Evolutionary conservation across 768 basidiomycete species (phyloP).

Genomic region (Crepidotus variabilis): DNA sequence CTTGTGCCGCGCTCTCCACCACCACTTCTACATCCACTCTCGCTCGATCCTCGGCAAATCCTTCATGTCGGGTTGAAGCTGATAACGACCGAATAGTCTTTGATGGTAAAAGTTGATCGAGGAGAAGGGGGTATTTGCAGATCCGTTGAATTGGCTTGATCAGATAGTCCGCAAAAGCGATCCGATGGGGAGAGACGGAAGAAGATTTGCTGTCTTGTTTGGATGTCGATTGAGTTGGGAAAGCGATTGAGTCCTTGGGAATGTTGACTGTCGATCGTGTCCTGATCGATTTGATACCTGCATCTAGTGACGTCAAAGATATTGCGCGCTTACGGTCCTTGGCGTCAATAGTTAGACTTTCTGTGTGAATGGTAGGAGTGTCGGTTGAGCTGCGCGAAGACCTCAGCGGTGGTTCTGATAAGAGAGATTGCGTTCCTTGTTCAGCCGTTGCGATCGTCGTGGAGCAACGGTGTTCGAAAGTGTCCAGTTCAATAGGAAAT

Average conservation of each 20-base stretch:
- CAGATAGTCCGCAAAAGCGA: constrained; percentile 81
- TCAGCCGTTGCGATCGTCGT: constrained; percentile 40
- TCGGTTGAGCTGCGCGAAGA: constrained; percentile 15
- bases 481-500: constrained; percentile 72
- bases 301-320: constrained; percentile 51
- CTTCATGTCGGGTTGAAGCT: constrained; percentile 8
- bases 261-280: too few species aligned
- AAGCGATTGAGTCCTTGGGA: too few species aligned
- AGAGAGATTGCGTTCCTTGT: constrained; percentile 13
- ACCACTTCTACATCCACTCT: constrained; percentile 37
- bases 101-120: constrained; percentile 60
- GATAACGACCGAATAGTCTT: constrained; percentile 25
- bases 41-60: constrained; percentile 3
- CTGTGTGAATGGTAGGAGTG: constrained; percentile 11
- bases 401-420: constrained; percentile 20
- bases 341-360: constrained; percentile 10
- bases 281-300: constrained; percentile 4
- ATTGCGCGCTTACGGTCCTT: constrained; percentile 37
- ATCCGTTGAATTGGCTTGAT: constrained; percentile 97
- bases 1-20: constrained; percentile 53
- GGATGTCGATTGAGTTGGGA: too few species aligned
- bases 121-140: constrained; percentile 90
- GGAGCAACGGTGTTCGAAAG: constrained; percentile 75
- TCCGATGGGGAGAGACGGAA: constrained; percentile 28
- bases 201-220: neutral